Conservation (phyloP, 169 alveolate genomes). For the Eimeria mitis region DNA sequence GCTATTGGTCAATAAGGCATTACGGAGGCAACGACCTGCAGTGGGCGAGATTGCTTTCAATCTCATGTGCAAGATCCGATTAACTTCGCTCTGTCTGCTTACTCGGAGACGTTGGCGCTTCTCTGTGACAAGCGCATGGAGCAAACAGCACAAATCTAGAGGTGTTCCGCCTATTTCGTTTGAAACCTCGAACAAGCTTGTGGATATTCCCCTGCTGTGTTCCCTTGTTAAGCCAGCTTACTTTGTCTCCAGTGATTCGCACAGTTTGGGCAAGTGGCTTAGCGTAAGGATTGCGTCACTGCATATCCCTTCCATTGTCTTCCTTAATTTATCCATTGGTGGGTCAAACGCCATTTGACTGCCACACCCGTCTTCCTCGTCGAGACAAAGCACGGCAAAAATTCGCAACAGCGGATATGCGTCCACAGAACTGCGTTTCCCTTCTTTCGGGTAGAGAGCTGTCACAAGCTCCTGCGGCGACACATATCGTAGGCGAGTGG, state of each 20-base stretch:
- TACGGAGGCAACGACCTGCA: too few relatives aligned
- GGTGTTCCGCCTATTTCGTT: not conserved
- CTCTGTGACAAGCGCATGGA: conserved; percentile 27
- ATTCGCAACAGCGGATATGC: conserved; percentile 85
- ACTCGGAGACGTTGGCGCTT: conserved; percentile 17
- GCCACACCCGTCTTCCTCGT: conserved; percentile 48
- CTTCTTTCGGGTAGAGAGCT: conserved; percentile 74
- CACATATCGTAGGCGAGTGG: not conserved
- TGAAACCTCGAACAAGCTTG: conserved; percentile 31
- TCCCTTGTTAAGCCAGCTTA: not conserved
- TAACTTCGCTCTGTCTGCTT: not conserved
- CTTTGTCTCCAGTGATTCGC: conserved; percentile 79
- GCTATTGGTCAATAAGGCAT: not conserved
- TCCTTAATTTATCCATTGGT: conserved; percentile 84
- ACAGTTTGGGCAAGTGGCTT: conserved; percentile 83
- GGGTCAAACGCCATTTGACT: conserved; percentile 85
- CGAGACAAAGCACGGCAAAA: conserved; percentile 67
- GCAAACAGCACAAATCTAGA: not conserved
- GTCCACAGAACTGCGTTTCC: conserved; percentile 70
- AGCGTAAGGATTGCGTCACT: conserved; percentile 84
- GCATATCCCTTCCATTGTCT: conserved; percentile 82
- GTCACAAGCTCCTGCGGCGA: conserved; percentile 72
- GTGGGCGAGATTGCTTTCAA: not conserved
- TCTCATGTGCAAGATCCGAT: not conserved
- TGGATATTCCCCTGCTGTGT: not conserved